Base-by-base conservation (phyloP, 768 basidiomycete genomes). In the Artomyces pyxidatus region DNA sequence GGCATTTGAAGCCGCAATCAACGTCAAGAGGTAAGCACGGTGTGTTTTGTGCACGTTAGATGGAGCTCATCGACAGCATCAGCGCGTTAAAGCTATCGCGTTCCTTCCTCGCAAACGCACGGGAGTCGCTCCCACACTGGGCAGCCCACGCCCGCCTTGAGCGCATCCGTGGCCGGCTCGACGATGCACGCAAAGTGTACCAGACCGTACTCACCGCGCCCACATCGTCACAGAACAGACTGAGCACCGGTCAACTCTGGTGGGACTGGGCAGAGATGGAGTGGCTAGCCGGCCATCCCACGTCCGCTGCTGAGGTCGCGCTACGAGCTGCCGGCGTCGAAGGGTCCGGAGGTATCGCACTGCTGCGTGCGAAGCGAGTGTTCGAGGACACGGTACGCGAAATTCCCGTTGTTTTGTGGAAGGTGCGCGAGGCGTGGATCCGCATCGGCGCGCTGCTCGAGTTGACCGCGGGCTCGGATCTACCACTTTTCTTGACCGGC, bases 251-350 rank as follows among this genome's bases (percentile, higher is more conserved):
- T 19, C 63, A 62, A 48, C 60, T 91, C 52, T 91, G 85, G 85
- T 88, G 81, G 80, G 78, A 83, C 56, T 91, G 87, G 85, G 84
- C 82, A 1, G 83, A 91, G 57, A 75, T 88, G 74, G 88, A 89
- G 63, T 92, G 88, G 88, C 61, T 88, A 10, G 62, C 68, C 12
- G 75, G 78, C 1, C 57, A 72, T 27, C 59, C 68, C 17, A 73
- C 77, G 27, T 69, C 73, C 28, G 74, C 82, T 12, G 61, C 79
- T 30, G 66, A 71, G 29, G 70, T 85, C 27, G 70, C 82, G 37
- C 61, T 83, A 39, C 74, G 70, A 19, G 73, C 81, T 9, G 76
- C 72, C 11, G 76, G 71, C 3, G 65, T 81, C 28, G 71, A 78
- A 44, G 77, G 77, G 11, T 61, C 70, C 0, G 71, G 71, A 11